Conservation (phyloP, 257 asterid species). For the Oldenlandia corymbosa region DNA sequence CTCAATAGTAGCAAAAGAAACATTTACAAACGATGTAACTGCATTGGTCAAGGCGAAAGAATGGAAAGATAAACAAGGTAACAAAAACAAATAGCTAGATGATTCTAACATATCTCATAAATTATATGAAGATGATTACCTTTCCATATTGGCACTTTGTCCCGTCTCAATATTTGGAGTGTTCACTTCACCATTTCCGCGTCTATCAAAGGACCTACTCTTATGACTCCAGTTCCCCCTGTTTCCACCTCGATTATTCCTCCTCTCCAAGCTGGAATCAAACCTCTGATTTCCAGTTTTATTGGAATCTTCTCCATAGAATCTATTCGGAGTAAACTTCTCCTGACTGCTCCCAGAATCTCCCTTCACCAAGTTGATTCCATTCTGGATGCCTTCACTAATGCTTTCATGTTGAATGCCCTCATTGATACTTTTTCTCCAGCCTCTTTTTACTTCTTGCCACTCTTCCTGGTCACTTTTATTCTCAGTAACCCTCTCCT, state of each 20-base stretch:
- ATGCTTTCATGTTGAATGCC: constrained; percentile 1
- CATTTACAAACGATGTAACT: too few species aligned
- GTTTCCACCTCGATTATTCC: neutral
- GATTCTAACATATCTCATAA: neutral
- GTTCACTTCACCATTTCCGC: constrained; percentile 1
- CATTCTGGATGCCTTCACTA: too few species aligned
- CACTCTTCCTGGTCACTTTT: neutral
- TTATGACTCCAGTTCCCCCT: neutral
- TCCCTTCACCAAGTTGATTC: neutral
- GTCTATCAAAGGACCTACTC: neutral
- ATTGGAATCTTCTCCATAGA: neutral
- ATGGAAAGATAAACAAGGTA: neutral
- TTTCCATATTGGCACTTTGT: neutral
- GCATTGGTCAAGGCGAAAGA: neutral
- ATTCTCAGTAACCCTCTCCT: neutral
- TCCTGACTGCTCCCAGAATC: neutral
- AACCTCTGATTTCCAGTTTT: neutral
- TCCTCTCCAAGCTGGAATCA: neutral
- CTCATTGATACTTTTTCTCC: neutral
- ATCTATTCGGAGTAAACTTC: neutral
- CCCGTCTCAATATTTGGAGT: neutral
- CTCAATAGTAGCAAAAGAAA: too few species aligned
- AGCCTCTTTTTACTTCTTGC: neutral
- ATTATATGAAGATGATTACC: constrained; percentile 4
- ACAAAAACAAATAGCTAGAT: neutral